Conservation (phyloP, 345 rosid species). For the Sisymbrium altissimum region DNA sequence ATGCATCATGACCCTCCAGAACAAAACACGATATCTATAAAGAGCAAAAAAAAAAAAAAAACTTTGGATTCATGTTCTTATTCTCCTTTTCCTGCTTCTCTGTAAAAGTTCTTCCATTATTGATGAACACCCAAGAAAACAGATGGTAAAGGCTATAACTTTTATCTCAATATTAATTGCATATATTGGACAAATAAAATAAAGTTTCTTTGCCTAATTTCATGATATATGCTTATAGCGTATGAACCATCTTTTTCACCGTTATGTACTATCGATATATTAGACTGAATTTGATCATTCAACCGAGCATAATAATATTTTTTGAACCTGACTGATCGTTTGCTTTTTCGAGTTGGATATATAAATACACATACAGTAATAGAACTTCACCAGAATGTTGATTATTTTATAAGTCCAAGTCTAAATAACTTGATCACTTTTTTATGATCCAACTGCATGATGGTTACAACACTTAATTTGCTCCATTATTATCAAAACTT, state of each 20-base stretch:
- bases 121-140: constrained; percentile 16
- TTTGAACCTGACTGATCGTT: neutral
- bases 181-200: neutral
- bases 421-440: neutral
- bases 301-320: neutral
- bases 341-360: neutral
- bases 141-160: constrained; percentile 3
- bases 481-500: neutral
- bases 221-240: neutral
- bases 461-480: neutral
- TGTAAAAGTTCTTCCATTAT: constrained; percentile 23
- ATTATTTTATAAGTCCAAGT: neutral
- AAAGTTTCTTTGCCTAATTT: neutral
- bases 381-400: neutral
- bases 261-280: neutral
- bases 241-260: neutral
- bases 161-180: neutral
- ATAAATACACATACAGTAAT: neutral
- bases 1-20: constrained; percentile 31
- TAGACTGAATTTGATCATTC: neutral
- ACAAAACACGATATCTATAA: constrained; percentile 11
- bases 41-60: neutral
- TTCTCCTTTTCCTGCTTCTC: constrained; percentile 18
- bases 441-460: neutral
- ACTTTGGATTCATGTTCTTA: constrained; percentile 26